These are phyloP conservation scores for Pelargonium cotyledonis DNA, from an alignment of 441 rosid genomes.

Conservation along the genomic window DNA sequence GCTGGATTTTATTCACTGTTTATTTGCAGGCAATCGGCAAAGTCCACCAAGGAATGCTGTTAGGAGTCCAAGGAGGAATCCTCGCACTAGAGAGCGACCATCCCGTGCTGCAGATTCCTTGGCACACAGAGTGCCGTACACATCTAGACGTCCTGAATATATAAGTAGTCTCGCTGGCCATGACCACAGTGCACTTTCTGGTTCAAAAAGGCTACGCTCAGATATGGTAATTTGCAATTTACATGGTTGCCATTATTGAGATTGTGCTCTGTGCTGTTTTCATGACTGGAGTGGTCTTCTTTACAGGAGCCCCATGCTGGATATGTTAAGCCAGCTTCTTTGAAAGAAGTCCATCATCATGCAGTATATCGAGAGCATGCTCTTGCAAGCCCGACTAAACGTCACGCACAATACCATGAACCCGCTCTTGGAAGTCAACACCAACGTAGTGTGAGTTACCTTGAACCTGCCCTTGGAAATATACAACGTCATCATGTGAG, in stretches of 20 bases:
- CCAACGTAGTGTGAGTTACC: conserved; percentile 10
- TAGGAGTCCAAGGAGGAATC: conserved; percentile 13
- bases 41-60: conserved; percentile 3
- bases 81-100: conserved; percentile 12
- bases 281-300: background rate
- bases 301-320: conserved; percentile 24
- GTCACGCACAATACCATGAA: conserved; percentile 7
- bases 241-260: no score
- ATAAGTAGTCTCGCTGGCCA: background rate
- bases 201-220: conserved; percentile 16
- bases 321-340: background rate
- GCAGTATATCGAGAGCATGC: conserved; percentile 3
- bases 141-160: conserved; percentile 4
- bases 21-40: conserved; percentile 13
- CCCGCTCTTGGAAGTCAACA: conserved; percentile 6
- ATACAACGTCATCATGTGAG: conserved; percentile 7
- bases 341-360: background rate
- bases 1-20: background rate
- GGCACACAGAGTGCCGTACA: conserved; percentile 9
- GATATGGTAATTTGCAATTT: conserved; percentile 18
- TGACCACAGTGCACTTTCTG: conserved; percentile 13
- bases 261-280: no score
- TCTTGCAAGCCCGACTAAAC: background rate
- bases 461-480: conserved; percentile 1
- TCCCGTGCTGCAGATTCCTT: conserved; percentile 9